A percentile compares a stretch with the other conserved stretches of the same genome.
These are phyloP conservation scores for Porphyridium purpureum DNA, from an alignment of 23 red algal species.

Conservation along the genomic window DNA sequence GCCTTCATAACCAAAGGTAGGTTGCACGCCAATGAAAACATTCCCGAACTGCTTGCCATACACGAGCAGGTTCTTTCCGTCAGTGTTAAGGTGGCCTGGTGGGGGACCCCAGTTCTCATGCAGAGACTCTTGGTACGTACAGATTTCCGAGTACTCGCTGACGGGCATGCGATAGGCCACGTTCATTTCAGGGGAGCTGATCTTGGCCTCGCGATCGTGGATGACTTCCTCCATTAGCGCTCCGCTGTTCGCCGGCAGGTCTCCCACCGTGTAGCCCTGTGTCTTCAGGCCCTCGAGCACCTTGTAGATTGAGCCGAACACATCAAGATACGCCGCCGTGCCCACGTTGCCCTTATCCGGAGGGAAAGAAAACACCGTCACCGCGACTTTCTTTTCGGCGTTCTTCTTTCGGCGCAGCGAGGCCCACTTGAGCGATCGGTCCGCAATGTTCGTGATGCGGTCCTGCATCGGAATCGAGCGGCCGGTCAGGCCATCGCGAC, in stretches of 20 bases:
- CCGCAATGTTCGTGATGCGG: conserved; percentile 51
- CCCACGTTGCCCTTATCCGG: conserved; percentile 99
- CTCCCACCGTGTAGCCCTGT: conserved; percentile 72
- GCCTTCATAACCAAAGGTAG: conserved; percentile 95
- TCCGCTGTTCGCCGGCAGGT: conserved; percentile 43
- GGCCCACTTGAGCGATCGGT: conserved; percentile 87
- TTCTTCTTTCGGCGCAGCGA: conserved; percentile 46
- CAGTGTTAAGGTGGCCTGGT: conserved; percentile 87
- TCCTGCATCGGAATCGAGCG: conserved; percentile 93
- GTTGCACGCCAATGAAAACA: conserved; percentile 85
- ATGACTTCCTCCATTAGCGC: conserved; percentile 74
- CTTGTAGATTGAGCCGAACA: conserved; percentile 78
- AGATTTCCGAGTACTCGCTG: conserved; percentile 48
- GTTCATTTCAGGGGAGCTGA: conserved; percentile 94
- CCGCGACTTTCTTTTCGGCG: conserved; percentile 83
- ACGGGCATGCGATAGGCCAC: conserved; percentile 90
- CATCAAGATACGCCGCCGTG: conserved; percentile 92
- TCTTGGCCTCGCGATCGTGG: conserved; percentile 82
- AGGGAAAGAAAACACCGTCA: conserved; percentile 95
- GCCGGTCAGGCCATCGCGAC: conserved; percentile 84
- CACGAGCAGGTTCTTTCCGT: conserved; percentile 84
- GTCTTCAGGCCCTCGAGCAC: conserved; percentile 52
- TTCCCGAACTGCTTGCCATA: conserved; percentile 92
- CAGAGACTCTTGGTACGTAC: conserved; percentile 54
- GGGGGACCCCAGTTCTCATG: conserved; percentile 96